Evolutionary conservation across 2,329 filamentous ascomycete species (phyloP).

Genomic region (Truncatella angustata): DNA sequence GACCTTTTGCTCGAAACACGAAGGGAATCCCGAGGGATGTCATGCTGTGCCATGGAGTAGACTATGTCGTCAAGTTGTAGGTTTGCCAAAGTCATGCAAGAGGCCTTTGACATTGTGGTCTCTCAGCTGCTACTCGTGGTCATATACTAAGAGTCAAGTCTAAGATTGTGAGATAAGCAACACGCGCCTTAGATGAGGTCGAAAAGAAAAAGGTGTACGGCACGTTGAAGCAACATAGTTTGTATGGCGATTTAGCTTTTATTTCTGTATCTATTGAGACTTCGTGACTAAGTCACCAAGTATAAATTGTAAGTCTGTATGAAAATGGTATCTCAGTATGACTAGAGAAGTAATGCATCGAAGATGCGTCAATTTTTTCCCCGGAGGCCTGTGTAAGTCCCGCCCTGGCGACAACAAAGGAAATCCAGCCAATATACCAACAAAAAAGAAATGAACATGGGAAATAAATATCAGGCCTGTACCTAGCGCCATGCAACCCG

Average conservation of each 20-base stretch:
- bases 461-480: neutral
- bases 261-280: neutral
- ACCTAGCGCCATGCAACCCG: neutral
- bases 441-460: neutral
- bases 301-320: neutral
- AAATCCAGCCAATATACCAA: neutral
- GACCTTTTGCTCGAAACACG: no score
- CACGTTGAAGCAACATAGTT: no score
- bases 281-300: neutral
- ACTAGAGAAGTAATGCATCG: neutral
- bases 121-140: no score
- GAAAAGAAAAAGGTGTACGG: no score
- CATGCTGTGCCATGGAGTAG: no score
- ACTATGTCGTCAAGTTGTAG: no score
- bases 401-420: neutral
- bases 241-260: neutral
- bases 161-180: no score
- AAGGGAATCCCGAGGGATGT: no score
- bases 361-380: neutral
- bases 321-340: conserved; percentile 2
- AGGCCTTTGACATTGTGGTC: no score
- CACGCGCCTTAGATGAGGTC: no score
- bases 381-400: neutral
- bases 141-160: no score
- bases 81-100: no score